Base-by-base conservation (phyloP, 2,329 filamentous ascomycete species). In the Cercospora zeae-maydis region DNA sequence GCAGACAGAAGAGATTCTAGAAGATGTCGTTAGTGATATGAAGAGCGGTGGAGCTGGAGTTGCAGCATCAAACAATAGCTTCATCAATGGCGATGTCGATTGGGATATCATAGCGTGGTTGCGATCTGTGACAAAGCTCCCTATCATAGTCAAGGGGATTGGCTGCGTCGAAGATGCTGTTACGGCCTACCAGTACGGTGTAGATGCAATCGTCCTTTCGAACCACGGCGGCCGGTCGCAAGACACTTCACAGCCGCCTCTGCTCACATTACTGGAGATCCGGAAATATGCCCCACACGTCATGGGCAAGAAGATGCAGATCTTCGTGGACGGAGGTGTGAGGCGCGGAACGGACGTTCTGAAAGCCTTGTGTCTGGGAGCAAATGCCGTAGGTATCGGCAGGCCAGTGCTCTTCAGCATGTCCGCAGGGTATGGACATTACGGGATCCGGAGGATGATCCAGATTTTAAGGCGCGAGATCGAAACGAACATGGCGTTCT, bases 241-340 rank as follows among this genome's bases (percentile, higher is more conserved):
- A 65, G 79, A 83, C 64, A 78, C 77, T 19, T 66, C 80, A 0
- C 80, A 83, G 1, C 76, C 86, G 0, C 80, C 83, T 1, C 78
- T 89, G n/a, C 70, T 88, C 6, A 80, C 84, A 0, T 72, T 89
- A 1, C 73, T 89, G 0, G 86, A 89, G 73, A 77, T 90, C 61
- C 84, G 84, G 58, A 81, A 80, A 64, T 82, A 81, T 65, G 84
- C 82, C 24, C 86, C 86, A 0, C 78, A 84, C 53, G 78, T 69
- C 51, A 63, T 66, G n/a, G 56, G 61, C 16, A 56, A 59, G 1
- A 52, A 53, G 33, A 88, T 70, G 82, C 61, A 69, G 39, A 64
- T 90, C 1, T 86, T 82, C 61, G 76, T 90, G 2, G 87, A 90
- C 64, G 86, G 87, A 0, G 87, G 88, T 0, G 80, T 90, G 24